Evolutionary conservation across 2,329 filamentous ascomycete species (phyloP), one percentile per base, ranked within the genome.

Genomic region (Sclerotinia nivalis): DNA sequence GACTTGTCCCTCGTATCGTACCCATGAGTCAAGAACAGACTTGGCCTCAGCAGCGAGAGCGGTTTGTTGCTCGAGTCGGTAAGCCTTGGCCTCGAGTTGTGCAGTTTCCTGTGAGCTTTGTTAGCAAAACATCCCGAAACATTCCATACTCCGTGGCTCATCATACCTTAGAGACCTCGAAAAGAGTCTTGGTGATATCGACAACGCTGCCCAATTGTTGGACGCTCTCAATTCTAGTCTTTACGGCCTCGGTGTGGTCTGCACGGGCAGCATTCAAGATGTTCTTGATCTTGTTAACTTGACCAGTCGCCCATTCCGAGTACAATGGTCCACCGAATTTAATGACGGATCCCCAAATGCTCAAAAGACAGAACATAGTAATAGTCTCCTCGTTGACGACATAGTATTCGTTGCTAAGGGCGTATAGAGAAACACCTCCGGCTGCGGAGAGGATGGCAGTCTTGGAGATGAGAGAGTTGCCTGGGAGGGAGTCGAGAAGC

Each of bases 351-450:
- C 87, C 91, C 91, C 97, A 99, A 80, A 98, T 92, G 81, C 91
- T 93, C 80, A 98, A 86, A 79, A 99, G 87, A 82, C 92, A 96
- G 84, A 99, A 88, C 76, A 93, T 92, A 80, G 97, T 92, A 80
- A 99, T 92, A 74, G 94, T 92, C 87, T 99, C 96, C 88, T 99
- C 96, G 86, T 99, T 99, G 84, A 99, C 88, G 81, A 99, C 93
- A 84, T 97, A 98, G 87, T 98, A 93, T 89, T 99, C 96, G 85
- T 97, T 99, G 90, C 92, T 96, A 84, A 99, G 93, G 80, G 93
- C 96, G 81, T 96, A 97, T 82, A 97, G 88, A 79, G 92, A 94
- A 78, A 97, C 84, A 84, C 92, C 95, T 79, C 96, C 93, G 75
- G 91, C 91, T 78, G 93, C 94, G 80, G 95, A 98, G 79, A 99